Evolutionary conservation across 2,329 filamentous ascomycete species (phyloP).

Genomic region (Trichophyton equinum): DNA sequence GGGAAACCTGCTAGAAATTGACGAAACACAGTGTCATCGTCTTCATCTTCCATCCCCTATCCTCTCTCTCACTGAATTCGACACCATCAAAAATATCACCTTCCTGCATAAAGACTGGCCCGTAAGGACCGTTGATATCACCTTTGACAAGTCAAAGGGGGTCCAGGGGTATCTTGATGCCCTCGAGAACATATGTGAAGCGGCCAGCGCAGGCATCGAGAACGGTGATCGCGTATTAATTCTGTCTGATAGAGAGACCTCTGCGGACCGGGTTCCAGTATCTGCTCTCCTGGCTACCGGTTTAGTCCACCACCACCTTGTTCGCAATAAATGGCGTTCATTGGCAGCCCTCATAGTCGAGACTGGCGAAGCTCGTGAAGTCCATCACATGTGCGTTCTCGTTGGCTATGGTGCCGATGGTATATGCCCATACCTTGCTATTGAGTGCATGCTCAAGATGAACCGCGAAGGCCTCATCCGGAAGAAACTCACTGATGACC

Average conservation of each 20-base stretch:
- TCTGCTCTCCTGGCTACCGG: conserved; percentile 79
- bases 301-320: conserved; percentile 89
- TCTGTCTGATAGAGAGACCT: conserved; percentile 77
- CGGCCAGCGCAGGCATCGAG: conserved; percentile 71
- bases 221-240: conserved; percentile 75
- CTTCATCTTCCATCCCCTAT: conserved; percentile 80
- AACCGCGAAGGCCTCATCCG: conserved; percentile 85
- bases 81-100: conserved; percentile 67
- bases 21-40: conserved; percentile 73
- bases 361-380: conserved; percentile 89
- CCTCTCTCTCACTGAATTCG: conserved; percentile 81
- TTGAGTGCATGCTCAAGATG: conserved; percentile 95
- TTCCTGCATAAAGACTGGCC: conserved; percentile 66
- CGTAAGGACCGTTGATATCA: conserved; percentile 81
- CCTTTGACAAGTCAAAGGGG: conserved; percentile 77
- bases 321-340: conserved; percentile 90
- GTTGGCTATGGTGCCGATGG: conserved; percentile 91
- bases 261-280: conserved; percentile 67
- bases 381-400: conserved; percentile 98
- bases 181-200: conserved; percentile 76
- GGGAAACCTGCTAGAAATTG: conserved; percentile 90
- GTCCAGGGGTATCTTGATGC: conserved; percentile 73
- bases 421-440: conserved; percentile 85
- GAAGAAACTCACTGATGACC: conserved; percentile 71
- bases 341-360: conserved; percentile 77